phyloP scores from a whole-genome alignment of 2,329 filamentous ascomycete species.

The Apiospora phragmitis region DNA sequence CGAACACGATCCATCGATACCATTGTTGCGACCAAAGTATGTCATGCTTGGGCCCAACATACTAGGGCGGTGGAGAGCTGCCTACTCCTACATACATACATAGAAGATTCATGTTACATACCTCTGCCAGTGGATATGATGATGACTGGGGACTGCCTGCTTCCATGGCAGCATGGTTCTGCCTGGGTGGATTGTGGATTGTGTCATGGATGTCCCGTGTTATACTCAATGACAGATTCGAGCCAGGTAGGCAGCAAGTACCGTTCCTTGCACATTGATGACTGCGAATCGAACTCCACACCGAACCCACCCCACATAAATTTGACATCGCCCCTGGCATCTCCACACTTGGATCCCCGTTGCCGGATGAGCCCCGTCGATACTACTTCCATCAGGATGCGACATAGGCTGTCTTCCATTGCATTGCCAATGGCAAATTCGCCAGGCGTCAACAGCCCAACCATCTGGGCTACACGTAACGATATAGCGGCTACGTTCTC shows the following conservation, averaged over 20 bases:
- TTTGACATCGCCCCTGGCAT: constrained; percentile 2
- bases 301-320: constrained; percentile 3
- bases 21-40: not conserved
- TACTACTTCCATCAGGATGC: not conserved
- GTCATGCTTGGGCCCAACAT: not conserved
- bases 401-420: not conserved
- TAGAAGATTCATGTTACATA: not conserved
- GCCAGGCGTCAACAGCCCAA: constrained; percentile 2
- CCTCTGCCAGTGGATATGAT: not conserved
- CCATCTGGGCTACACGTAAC: not conserved
- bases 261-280: not conserved
- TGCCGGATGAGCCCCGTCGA: constrained; percentile 4
- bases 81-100: not conserved
- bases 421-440: not conserved
- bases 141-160: not conserved
- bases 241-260: constrained; percentile 2
- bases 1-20: not conserved
- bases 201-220: not conserved
- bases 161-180: not conserved
- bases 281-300: not conserved
- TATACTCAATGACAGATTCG: not conserved
- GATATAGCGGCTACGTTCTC: not conserved
- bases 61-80: not conserved
- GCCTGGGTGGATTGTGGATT: not conserved
- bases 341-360: constrained; percentile 1